Evolutionary conservation across 768 basidiomycete genomes (phyloP).

Genomic region (Solioccasus polychromus): DNA sequence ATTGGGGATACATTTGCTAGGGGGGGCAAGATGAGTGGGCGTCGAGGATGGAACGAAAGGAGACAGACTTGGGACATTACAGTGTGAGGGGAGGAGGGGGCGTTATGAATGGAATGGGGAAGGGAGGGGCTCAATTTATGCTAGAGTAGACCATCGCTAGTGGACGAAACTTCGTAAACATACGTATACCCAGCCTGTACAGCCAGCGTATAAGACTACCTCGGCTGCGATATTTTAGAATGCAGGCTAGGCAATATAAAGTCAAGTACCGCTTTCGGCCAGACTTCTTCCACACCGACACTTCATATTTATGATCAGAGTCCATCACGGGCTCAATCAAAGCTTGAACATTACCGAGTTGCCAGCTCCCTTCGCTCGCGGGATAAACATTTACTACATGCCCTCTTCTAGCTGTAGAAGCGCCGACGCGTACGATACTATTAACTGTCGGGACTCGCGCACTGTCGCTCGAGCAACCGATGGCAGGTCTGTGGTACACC

Average conservation of each 20-base stretch:
- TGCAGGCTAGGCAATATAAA: too few relatives aligned
- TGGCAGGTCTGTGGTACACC: conserved; percentile 2
- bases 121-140: conserved; percentile 30
- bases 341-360: conserved; percentile 19
- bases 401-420: conserved; percentile 1
- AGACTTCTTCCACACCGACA: too few relatives aligned
- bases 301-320: too few relatives aligned
- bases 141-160: conserved; percentile 19
- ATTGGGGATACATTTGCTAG: conserved; percentile 17
- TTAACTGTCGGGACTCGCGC: too few relatives aligned
- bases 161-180: conserved; percentile 26
- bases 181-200: conserved; percentile 35
- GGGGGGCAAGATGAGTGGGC: neutral
- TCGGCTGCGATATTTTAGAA: conserved; percentile 33
- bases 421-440: conserved; percentile 16
- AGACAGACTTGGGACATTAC: conserved; percentile 28
- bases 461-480: too few relatives aligned
- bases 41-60: neutral
- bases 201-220: conserved; percentile 22
- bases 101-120: too few relatives aligned
- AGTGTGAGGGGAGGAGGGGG: neutral
- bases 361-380: conserved; percentile 21
- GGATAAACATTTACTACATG: conserved; percentile 17
- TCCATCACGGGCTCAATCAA: conserved; percentile 21
- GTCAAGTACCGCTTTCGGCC: too few relatives aligned